A percentile compares a stretch with the other conserved stretches of the same genome.
These are phyloP conservation scores for Pisolithus marmoratus DNA, from an alignment of 768 basidiomycete species.

Conservation along the genomic window DNA sequence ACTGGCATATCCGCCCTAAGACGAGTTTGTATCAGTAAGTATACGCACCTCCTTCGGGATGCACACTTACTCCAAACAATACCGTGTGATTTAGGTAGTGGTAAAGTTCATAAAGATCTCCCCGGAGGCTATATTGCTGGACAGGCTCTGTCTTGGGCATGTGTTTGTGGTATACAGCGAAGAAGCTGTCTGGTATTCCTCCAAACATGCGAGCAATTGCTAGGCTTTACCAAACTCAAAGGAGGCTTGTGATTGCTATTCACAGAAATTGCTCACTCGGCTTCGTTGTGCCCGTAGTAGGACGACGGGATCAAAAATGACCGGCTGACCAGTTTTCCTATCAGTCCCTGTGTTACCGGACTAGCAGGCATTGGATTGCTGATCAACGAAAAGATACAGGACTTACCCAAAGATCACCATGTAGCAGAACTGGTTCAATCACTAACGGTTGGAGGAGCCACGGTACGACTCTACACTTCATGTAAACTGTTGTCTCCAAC, in stretches of 20 bases:
- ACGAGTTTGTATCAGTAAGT: neutral
- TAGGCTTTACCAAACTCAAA: constrained; percentile 38
- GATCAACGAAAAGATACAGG: neutral
- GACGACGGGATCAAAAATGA: constrained; percentile 78
- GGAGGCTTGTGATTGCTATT: neutral
- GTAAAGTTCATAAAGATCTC: constrained; percentile 70
- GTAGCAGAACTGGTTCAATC: constrained; percentile 63
- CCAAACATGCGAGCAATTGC: constrained; percentile 79
- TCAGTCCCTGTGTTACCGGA: constrained; percentile 72
- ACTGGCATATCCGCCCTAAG: constrained; percentile 44
- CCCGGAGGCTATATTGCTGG: constrained; percentile 57
- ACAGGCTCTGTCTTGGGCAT: constrained; percentile 60
- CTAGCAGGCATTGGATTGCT: constrained; percentile 30
- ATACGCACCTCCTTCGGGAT: neutral
- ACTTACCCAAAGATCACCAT: constrained; percentile 78
- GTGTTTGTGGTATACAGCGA: constrained; percentile 55
- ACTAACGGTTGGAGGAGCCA: constrained; percentile 52
- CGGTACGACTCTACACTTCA: constrained; percentile 57
- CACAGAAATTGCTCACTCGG: constrained; percentile 52
- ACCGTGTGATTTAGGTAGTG: constrained; percentile 81
- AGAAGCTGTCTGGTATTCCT: constrained; percentile 62
- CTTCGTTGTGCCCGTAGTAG: constrained; percentile 77
- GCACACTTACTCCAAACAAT: constrained; percentile 61
- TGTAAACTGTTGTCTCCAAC: neutral
- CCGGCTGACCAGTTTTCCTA: constrained; percentile 43